Percentiles rank a stretch among this genome's conserved stretches.
Evolutionary conservation across 495 filamentous ascomycete species (phyloP).

Genomic region (Penicillium egyptiacum): DNA sequence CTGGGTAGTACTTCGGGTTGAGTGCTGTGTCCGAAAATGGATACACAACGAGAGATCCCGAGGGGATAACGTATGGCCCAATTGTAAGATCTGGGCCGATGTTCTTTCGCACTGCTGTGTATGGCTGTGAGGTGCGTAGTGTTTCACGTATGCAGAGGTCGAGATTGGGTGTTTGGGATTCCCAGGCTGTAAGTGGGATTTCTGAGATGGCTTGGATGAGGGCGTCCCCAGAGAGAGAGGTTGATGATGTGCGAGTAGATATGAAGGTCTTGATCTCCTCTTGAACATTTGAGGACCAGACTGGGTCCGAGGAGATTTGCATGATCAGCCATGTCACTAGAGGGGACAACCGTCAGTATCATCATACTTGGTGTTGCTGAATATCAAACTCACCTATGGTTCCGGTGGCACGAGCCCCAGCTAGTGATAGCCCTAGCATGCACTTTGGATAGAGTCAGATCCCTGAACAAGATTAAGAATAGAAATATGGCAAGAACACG

Average conservation of each 20-base stretch:
- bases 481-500: not conserved
- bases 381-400: slow-evolving; percentile 5
- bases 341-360: not conserved
- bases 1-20: not conserved
- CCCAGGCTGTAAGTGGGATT: slow-evolving; percentile 12
- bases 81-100: slow-evolving; percentile 7
- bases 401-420: slow-evolving; percentile 13
- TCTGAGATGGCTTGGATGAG: slow-evolving; percentile 8
- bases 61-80: slow-evolving; percentile 7
- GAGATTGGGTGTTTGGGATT: slow-evolving; percentile 8
- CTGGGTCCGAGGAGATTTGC: slow-evolving; percentile 7
- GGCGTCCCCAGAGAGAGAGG: not conserved
- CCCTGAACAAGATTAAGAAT: not conserved
- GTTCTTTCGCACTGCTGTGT: slow-evolving; percentile 14
- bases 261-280: slow-evolving; percentile 8
- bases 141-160: slow-evolving; percentile 17
- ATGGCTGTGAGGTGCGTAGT: slow-evolving; percentile 11
- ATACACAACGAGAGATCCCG: slow-evolving; percentile 8
- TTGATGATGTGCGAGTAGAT: not conserved
- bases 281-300: slow-evolving; percentile 1
- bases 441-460: not conserved
- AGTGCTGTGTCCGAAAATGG: slow-evolving; percentile 13
- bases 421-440: slow-evolving; percentile 12
- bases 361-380: not conserved
- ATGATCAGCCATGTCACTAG: slow-evolving; percentile 17